Conservation (phyloP, 2,329 filamentous ascomycete species). For the Diaporthe helianthi region DNA sequence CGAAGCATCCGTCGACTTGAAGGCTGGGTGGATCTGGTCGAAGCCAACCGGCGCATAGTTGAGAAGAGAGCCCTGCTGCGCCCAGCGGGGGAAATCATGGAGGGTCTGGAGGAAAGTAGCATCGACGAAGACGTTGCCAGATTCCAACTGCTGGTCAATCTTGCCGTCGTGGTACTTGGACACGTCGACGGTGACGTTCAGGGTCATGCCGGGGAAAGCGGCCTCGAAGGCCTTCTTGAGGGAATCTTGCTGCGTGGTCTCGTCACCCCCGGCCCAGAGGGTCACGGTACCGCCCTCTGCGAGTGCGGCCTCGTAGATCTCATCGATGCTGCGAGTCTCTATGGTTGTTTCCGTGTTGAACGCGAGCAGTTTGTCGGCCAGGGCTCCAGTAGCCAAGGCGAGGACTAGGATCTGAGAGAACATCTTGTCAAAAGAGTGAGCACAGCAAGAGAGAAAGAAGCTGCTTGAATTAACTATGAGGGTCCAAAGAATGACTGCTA, state of each 20-base stretch:
- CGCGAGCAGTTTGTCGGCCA: conserved; percentile 15
- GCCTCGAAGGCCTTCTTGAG: conserved; percentile 53
- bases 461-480: not conserved
- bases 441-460: not conserved
- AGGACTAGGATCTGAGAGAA: conserved; percentile 7
- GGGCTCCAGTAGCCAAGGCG: conserved; percentile 8
- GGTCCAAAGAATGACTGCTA: conserved; percentile 2
- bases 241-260: conserved; percentile 47
- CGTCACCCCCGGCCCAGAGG: conserved; percentile 57
- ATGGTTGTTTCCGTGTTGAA: conserved; percentile 32
- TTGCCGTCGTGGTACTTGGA: conserved; percentile 61
- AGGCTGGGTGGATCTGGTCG: conserved; percentile 49
- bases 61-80: conserved; percentile 52
- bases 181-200: conserved; percentile 61
- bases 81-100: conserved; percentile 60
- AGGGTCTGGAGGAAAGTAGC: conserved; percentile 57
- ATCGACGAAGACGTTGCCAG: conserved; percentile 51
- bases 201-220: conserved; percentile 56
- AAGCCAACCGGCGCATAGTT: conserved; percentile 57
- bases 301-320: conserved; percentile 57
- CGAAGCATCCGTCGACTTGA: conserved; percentile 52
- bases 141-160: conserved; percentile 54
- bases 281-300: conserved; percentile 55
- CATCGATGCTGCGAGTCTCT: conserved; percentile 49
- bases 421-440: conserved; percentile 14